phyloP scores from a whole-genome alignment of 116 monocot genomes.

The Dioscorea cayenensis region DNA sequence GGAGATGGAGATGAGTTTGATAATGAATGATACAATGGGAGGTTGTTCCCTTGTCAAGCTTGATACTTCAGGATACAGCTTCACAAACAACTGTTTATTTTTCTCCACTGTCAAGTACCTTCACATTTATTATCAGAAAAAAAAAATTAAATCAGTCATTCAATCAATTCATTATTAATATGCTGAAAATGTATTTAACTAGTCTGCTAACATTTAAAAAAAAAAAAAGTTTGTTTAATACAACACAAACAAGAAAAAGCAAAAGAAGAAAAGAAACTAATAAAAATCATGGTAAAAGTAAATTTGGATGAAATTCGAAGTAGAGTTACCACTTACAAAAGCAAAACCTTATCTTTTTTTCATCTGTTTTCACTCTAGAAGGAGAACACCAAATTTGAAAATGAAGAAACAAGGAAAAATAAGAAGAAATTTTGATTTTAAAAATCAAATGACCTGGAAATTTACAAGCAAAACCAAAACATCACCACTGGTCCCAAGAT shows the following conservation, averaged over 20 bases:
- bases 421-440: neutral
- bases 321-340: too few species aligned
- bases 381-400: neutral
- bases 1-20: constrained; percentile 56
- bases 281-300: too few species aligned
- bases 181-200: too few species aligned
- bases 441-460: too few species aligned
- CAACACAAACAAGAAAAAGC: too few species aligned
- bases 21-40: constrained; percentile 79
- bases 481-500: too few species aligned
- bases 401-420: too few species aligned
- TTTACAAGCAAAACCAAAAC: neutral
- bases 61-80: constrained; percentile 71
- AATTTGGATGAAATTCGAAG: too few species aligned
- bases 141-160: too few species aligned
- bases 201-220: neutral
- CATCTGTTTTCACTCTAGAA: too few species aligned
- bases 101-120: constrained; percentile 85
- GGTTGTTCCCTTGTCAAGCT: constrained; percentile 56
- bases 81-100: constrained; percentile 72
- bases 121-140: neutral
- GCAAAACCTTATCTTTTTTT: too few species aligned
- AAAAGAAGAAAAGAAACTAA: too few species aligned
- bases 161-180: neutral
- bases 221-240: neutral